These are phyloP conservation scores for Garcia nutans DNA, from an alignment of 345 rosid species.

Conservation along the genomic window DNA sequence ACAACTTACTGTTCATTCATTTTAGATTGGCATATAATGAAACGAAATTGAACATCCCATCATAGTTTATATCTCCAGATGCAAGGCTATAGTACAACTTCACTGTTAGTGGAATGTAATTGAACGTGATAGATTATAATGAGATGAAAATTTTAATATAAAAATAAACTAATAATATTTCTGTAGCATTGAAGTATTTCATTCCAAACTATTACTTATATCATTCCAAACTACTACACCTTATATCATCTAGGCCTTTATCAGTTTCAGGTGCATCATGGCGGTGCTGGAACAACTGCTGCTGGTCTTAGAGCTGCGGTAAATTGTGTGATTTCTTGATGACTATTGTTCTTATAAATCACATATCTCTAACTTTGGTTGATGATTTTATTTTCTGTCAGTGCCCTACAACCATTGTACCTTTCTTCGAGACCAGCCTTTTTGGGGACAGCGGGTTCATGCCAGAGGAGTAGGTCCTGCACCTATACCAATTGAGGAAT, in stretches of 20 bases:
- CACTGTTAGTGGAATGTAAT: too few species aligned
- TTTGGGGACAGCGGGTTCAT: constrained; percentile 64
- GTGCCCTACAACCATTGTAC: constrained; percentile 62
- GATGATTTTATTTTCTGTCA: constrained; percentile 4
- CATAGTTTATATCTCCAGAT: too few species aligned
- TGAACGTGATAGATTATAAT: too few species aligned
- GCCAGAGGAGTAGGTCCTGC: constrained; percentile 53
- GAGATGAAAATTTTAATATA: too few species aligned
- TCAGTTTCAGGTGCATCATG: constrained; percentile 49
- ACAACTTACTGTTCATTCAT: constrained; percentile 6
- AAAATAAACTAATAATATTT: too few species aligned
- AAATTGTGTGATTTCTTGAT: constrained; percentile 15
- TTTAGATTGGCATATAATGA: background rate
- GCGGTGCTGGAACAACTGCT: constrained; percentile 64
- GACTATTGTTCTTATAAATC: background rate
- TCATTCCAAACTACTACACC: too few species aligned
- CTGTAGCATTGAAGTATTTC: too few species aligned
- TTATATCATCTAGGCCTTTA: background rate
- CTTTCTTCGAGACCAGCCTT: constrained; percentile 63
- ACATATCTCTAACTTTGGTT: background rate
- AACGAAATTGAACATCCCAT: too few species aligned
- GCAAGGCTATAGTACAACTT: too few species aligned
- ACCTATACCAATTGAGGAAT: constrained; percentile 52
- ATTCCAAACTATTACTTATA: too few species aligned
- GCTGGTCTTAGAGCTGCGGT: constrained; percentile 68